Base-by-base conservation (phyloP, 306 rosid species). In the Medicago lupulina region DNA sequence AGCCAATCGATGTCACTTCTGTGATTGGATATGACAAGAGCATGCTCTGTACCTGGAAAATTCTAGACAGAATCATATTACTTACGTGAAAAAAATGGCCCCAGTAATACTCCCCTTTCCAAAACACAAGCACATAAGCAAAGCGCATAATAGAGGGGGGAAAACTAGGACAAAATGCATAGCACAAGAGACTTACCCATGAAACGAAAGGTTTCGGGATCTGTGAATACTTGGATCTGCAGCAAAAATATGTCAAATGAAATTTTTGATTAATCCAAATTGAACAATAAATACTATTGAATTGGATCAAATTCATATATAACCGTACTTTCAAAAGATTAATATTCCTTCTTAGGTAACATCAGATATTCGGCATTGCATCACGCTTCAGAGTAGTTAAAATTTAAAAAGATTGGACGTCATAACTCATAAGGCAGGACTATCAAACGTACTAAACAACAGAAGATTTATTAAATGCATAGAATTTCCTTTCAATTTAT, bases 1-100 rank as follows among this genome's bases (percentile, higher is more conserved):
- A 93, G 97, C 98, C 98, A 93, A 81, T 93, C 97, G 73, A 91
- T 91, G 54, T 91, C 98, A 83, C 98, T 94, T 89, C 73, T 88
- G 78, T 94, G 98, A 84, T 94, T 94, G 81, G 66, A 89, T 72
- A 91, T 39, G 63, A 88, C 87, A 79, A 94, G 97, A 6, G 98
- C 98, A 64, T 91, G 97, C 75, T 94, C 98, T 86, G 88, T 87
- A 72, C 97, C 97, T 94, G 90, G 60, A 80, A 84, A 86, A 70
- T 77, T 51, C 14, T 49, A 69, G 60, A 77, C 39, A 59, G 31
- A 69, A 78, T 60, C 31, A 73, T 60, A 79, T 51, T 46, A 68
- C 73, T 76, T 51, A 66, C 21, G 66, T 18, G 19, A 18, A 61
- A 38, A 47, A 69, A 31, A 58, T 39, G 59, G 47, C 41, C 21